These are phyloP conservation scores for Metschnikowia bowlesiae DNA, from an alignment of 805 yeast species.

Conservation along the genomic window DNA sequence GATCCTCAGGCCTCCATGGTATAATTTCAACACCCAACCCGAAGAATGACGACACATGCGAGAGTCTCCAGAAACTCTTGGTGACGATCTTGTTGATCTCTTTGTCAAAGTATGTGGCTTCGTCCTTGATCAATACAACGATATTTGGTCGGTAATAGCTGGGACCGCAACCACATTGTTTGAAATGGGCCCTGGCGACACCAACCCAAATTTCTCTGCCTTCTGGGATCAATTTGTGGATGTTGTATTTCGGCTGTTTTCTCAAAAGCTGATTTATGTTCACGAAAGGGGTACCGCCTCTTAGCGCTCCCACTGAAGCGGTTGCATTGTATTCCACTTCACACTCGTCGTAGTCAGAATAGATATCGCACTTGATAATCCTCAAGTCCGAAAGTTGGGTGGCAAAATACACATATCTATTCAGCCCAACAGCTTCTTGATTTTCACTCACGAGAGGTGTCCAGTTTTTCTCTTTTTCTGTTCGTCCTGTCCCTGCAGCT, in stretches of 20 bases:
- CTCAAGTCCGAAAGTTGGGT: conserved; percentile 33
- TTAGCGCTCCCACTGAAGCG: conserved; percentile 18
- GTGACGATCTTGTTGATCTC: not conserved
- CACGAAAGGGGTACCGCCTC: conserved; percentile 23
- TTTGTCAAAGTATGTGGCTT: not conserved
- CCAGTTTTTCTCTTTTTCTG: conserved; percentile 34
- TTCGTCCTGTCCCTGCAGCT: conserved; percentile 9
- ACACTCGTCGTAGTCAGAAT: conserved; percentile 21
- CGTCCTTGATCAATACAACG: conserved; percentile 31
- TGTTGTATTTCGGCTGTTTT: not conserved
- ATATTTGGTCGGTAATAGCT: conserved; percentile 43
- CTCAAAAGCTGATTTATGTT: conserved; percentile 6
- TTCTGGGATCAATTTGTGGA: conserved; percentile 13
- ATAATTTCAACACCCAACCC: conserved; percentile 28
- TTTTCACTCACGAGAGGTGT: conserved; percentile 32
- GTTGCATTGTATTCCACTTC: conserved; percentile 9
- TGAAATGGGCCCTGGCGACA: conserved; percentile 42
- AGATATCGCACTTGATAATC: conserved; percentile 26
- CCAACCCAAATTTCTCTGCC: conserved; percentile 44
- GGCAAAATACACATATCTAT: conserved; percentile 26
- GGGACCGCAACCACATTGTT: conserved; percentile 42
- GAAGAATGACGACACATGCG: conserved; percentile 30
- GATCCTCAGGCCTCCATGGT: conserved; percentile 34
- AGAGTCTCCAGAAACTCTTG: conserved; percentile 20
- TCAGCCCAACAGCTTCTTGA: conserved; percentile 18